Evolutionary conservation across 2,329 filamentous ascomycete genomes (phyloP).

Genomic region (Diaporthe sp.): DNA sequence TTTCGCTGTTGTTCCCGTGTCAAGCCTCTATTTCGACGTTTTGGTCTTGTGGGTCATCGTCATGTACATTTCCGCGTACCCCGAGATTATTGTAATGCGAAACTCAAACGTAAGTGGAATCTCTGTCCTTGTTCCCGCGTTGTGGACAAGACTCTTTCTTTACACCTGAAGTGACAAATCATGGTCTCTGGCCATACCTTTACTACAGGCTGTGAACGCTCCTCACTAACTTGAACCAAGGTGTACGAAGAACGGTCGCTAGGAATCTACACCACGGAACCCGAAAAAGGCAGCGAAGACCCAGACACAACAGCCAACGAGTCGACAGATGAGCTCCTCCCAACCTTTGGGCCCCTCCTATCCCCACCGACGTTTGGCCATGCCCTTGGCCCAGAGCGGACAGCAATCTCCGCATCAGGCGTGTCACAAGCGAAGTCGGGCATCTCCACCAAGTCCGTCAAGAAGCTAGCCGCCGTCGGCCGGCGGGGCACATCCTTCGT

Average conservation of each 20-base stretch:
- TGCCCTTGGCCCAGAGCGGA: background rate
- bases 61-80: constrained; percentile 60
- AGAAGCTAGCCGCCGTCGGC: constrained; percentile 34
- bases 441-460: constrained; percentile 34
- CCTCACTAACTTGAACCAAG: background rate
- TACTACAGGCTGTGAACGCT: background rate
- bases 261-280: constrained; percentile 51
- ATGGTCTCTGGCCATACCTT: background rate
- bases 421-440: constrained; percentile 33
- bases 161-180: background rate
- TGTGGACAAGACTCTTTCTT: background rate
- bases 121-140: too few relatives aligned
- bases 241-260: constrained; percentile 67
- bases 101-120: constrained; percentile 58
- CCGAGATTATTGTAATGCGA: constrained; percentile 56
- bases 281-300: constrained; percentile 17
- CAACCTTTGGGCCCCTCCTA: constrained; percentile 13
- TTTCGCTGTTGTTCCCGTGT: constrained; percentile 63
- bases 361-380: background rate
- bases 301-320: background rate
- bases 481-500: constrained; percentile 42
- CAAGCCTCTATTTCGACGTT: constrained; percentile 52
- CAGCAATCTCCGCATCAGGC: constrained; percentile 27
- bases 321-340: constrained; percentile 21
- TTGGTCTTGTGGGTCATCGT: constrained; percentile 56